Base-by-base conservation (phyloP, 352 stramenopile genomes). In the Globisporangium recalcitrans region DNA sequence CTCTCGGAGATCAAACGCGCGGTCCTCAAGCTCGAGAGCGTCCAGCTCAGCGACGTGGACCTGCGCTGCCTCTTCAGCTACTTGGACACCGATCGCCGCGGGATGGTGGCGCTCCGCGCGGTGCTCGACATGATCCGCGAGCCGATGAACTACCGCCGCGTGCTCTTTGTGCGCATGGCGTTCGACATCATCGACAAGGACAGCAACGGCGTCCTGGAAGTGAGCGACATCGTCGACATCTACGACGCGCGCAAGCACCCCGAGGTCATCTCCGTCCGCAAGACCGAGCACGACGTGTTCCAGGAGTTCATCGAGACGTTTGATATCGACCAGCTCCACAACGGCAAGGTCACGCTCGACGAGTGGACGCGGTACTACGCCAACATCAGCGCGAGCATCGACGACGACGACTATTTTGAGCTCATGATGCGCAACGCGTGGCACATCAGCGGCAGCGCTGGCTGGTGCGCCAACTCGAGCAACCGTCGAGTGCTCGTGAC, bases 331-430 rank as follows among this genome's bases (percentile, higher is more conserved):
- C 78, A 65, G 19, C 48, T 69, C 16, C 72, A 79, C n/a, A 69
- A 93, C 24, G 79, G 83, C 57, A 80, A 75, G 34, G 59, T 93
- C 38, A 76, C 67, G 22, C 80, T 82, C 22, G 74, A 83, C 16
- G 74, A 85, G 13, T 93, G 81, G 81, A 77, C 79, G 38, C 74
- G 85, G 24, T 98, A 97, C 72, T 98, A 98, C 71, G 69, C 75
- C 4, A 97, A 97, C 64, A 73, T 97, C 27, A 93, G 82, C 27
- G 27, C 87, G 5, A 88, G 73, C 49, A 93, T 97, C 60, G 90
- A 95, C 34, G 78, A 91, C 54, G 87, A 97, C 64, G 85, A 96
- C 57, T 95, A 91, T 56, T 97, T 97, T 60, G 88, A 96, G 67
- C 72, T 93, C 26, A 96, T 97, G 81, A 90, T 97, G 65, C 85